Conservation (phyloP, 2,329 filamentous ascomycete species). For the Monilinia fructigena region DNA sequence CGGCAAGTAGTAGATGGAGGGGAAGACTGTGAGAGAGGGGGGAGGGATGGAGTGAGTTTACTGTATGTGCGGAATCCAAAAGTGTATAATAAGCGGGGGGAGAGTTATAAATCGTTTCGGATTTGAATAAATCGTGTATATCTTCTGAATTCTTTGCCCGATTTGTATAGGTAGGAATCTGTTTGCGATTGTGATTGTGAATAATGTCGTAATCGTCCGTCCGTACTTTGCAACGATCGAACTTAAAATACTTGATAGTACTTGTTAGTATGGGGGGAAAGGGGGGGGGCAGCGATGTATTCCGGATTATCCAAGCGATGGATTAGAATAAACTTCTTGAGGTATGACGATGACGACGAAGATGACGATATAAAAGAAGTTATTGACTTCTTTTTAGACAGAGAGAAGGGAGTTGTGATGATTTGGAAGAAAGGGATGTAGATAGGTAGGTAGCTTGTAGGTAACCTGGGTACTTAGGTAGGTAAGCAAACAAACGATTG, state of each 20-base stretch:
- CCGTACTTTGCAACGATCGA: neutral
- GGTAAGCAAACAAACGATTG: neutral
- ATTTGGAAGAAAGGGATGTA: too few species aligned
- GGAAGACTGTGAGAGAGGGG: too few species aligned
- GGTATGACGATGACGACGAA: constrained; percentile 1
- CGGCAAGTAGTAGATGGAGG: neutral
- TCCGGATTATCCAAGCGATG: constrained; percentile 24
- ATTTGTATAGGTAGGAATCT: neutral
- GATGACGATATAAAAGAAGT: too few species aligned
- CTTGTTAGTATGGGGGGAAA: neutral
- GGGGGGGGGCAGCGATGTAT: neutral
- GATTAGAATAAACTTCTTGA: neutral
- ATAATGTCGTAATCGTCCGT: constrained; percentile 4
- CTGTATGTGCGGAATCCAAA: too few species aligned
- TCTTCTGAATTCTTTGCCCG: neutral
- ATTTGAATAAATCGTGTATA: too few species aligned
- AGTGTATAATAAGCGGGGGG: too few species aligned
- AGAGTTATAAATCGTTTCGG: too few species aligned
- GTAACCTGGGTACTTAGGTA: neutral
- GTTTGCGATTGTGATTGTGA: neutral
- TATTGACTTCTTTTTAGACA: neutral
- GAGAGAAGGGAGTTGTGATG: neutral
- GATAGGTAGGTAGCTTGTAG: too few species aligned
- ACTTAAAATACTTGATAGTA: neutral
- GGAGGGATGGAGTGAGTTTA: too few species aligned